Percentiles rank a stretch among this genome's conserved stretches.
Conservation (phyloP, 129 eudicot genomes). For the Helianthus annuus region DNA sequence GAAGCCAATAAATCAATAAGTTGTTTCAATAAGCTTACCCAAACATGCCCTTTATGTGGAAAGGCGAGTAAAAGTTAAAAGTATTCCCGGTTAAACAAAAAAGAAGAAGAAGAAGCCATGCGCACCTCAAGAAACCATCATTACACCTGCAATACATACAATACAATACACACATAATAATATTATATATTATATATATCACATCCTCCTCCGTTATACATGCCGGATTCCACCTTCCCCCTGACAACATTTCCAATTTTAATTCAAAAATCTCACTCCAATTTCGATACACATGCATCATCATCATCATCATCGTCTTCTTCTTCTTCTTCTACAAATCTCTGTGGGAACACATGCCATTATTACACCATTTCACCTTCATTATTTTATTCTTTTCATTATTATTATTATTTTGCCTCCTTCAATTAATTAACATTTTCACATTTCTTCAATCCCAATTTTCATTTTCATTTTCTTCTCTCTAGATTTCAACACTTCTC, state of each 20-base stretch:
- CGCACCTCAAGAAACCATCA: conserved; percentile 23
- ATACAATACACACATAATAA: too few species aligned
- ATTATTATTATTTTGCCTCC: conserved; percentile 11
- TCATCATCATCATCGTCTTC: too few species aligned
- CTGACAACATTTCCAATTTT: conserved; percentile 22
- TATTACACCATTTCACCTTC: conserved; percentile 20
- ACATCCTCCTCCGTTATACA: conserved; percentile 28
- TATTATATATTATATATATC: too few species aligned
- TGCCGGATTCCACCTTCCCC: conserved; percentile 47
- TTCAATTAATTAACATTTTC: not conserved
- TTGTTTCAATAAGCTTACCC: too few species aligned
- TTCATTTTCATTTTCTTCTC: not conserved
- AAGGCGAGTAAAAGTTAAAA: conserved; percentile 19
- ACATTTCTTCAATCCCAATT: conserved; percentile 22
- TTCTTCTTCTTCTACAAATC: conserved; percentile 23
- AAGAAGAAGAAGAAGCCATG: conserved; percentile 14
- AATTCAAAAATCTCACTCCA: not conserved
- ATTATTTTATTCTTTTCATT: conserved; percentile 19
- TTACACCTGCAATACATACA: conserved; percentile 20
- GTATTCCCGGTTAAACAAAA: not conserved
- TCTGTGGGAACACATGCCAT: conserved; percentile 31
- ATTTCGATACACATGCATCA: conserved; percentile 4
- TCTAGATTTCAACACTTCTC: conserved; percentile 17
- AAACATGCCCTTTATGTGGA: too few species aligned
- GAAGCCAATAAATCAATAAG: too few species aligned